Percentiles rank a stretch among this genome's conserved stretches.
Conservation (phyloP, 495 filamentous ascomycete genomes). For the Xylaria scruposa region DNA sequence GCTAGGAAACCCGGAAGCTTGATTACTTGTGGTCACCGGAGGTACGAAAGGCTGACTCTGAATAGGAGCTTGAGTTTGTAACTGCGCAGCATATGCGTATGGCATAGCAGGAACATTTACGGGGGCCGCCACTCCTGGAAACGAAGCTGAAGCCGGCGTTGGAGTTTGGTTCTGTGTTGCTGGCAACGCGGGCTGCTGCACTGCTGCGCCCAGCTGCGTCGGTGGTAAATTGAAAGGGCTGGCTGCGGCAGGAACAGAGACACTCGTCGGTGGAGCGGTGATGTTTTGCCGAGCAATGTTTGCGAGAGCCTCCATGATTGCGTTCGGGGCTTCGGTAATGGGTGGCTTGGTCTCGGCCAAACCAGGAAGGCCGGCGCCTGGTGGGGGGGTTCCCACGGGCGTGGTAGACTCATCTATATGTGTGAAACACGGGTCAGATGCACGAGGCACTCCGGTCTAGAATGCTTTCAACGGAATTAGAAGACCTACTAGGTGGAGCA, state of each 20-base stretch:
- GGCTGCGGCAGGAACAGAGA: conserved; percentile 54
- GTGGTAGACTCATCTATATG: conserved; percentile 72
- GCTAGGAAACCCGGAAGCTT: conserved; percentile 40
- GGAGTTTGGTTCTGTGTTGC: conserved; percentile 32
- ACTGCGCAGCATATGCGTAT: conserved; percentile 57
- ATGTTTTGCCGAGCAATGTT: conserved; percentile 84
- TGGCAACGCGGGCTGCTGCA: conserved; percentile 28
- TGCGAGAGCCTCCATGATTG: conserved; percentile 82
- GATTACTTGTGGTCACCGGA: conserved; percentile 57
- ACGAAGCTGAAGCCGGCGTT: conserved; percentile 37
- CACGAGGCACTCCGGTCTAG: conserved; percentile 11
- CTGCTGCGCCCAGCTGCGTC: conserved; percentile 50
- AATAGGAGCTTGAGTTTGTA: conserved; percentile 39
- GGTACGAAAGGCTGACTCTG: conserved; percentile 41
- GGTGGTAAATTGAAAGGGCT: conserved; percentile 64
- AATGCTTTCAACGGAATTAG: conserved; percentile 24
- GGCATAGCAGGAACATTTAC: conserved; percentile 67
- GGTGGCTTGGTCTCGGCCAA: conserved; percentile 37
- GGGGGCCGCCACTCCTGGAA: conserved; percentile 48
- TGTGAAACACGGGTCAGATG: conserved; percentile 25
- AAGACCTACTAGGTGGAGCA: conserved; percentile 67
- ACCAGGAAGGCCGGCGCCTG: conserved; percentile 52
- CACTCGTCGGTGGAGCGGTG: conserved; percentile 63
- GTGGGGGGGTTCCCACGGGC: conserved; percentile 78
- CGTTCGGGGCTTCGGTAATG: conserved; percentile 53